Evolutionary conservation across 2,329 filamentous ascomycete species (phyloP).

Genomic region (Sporothrix mexicana): DNA sequence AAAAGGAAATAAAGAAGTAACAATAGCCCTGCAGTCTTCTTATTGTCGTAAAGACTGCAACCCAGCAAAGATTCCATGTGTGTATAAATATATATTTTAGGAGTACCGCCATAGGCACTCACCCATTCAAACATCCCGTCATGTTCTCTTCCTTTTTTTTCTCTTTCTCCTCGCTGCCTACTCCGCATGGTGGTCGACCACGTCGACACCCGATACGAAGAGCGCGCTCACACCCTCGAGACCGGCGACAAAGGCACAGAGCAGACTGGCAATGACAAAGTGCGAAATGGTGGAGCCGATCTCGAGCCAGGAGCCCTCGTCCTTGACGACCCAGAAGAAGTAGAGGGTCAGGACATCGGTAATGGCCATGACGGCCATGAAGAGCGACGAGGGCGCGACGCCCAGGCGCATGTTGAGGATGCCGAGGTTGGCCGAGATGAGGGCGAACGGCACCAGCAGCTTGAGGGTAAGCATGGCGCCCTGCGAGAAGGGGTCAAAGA

Average conservation of each 20-base stretch:
- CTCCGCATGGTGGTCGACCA: constrained; percentile 46
- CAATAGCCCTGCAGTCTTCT: no score
- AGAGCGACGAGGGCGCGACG: constrained; percentile 85
- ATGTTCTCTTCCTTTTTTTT: background rate
- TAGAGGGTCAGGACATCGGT: constrained; percentile 91
- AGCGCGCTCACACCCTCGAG: constrained; percentile 85
- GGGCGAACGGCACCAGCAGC: constrained; percentile 87
- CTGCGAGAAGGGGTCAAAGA: constrained; percentile 94
- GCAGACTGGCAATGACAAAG: constrained; percentile 86
- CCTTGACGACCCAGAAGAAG: constrained; percentile 97
- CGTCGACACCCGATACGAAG: constrained; percentile 81
- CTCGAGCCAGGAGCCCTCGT: constrained; percentile 96
- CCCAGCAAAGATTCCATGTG: background rate
- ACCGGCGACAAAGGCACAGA: constrained; percentile 89
- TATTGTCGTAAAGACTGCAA: background rate
- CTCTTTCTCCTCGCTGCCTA: background rate
- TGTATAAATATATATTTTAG: background rate
- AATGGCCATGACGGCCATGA: constrained; percentile 92
- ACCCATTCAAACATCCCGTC: background rate
- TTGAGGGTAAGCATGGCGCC: constrained; percentile 86
- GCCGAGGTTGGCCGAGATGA: constrained; percentile 92
- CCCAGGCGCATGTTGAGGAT: constrained; percentile 84
- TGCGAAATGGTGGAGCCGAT: constrained; percentile 97
- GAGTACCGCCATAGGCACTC: no score
- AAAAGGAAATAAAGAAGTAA: no score